These are phyloP conservation scores for Pichia sp. DNA, from an alignment of 1,139 yeast species.

Conservation along the genomic window DNA sequence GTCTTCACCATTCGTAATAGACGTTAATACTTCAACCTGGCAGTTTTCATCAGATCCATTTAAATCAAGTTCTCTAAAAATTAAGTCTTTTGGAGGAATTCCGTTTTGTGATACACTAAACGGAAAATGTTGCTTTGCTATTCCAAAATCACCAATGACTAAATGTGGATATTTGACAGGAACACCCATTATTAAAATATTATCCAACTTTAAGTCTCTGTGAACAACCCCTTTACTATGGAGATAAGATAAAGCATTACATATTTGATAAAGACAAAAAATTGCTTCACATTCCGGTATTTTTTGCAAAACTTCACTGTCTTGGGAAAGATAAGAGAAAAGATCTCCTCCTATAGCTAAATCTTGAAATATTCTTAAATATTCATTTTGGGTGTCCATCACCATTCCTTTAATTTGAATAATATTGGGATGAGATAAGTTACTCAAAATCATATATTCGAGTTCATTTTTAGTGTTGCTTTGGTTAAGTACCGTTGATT, in stretches of 20 bases:
- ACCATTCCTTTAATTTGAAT: slow-evolving; percentile 49
- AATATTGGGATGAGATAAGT: slow-evolving; percentile 82
- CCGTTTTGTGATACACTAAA: neutral
- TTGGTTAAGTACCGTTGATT: slow-evolving; percentile 32
- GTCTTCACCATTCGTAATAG: neutral
- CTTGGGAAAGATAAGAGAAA: slow-evolving; percentile 48
- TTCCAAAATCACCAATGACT: slow-evolving; percentile 60
- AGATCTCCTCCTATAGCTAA: slow-evolving; percentile 52
- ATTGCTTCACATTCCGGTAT: slow-evolving; percentile 48
- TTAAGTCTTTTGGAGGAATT: neutral
- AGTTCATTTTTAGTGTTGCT: slow-evolving; percentile 17
- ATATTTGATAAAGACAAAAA: slow-evolving; percentile 46
- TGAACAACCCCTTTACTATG: slow-evolving; percentile 45
- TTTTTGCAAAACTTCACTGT: slow-evolving; percentile 29
- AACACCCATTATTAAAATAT: slow-evolving; percentile 48
- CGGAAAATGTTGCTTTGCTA: slow-evolving; percentile 34
- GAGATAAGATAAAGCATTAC: slow-evolving; percentile 45
- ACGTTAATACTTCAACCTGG: too few species aligned
- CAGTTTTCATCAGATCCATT: too few species aligned
- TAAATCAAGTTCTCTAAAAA: neutral
- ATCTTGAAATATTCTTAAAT: slow-evolving; percentile 41
- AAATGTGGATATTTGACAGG: slow-evolving; percentile 46
- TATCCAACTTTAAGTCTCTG: slow-evolving; percentile 51
- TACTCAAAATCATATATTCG: slow-evolving; percentile 38
- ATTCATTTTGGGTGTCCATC: slow-evolving; percentile 28